Percentiles rank a stretch among this genome's conserved stretches.
phyloP scores from a whole-genome alignment of 179 eudicot genomes.

The Camellia oleifera region DNA sequence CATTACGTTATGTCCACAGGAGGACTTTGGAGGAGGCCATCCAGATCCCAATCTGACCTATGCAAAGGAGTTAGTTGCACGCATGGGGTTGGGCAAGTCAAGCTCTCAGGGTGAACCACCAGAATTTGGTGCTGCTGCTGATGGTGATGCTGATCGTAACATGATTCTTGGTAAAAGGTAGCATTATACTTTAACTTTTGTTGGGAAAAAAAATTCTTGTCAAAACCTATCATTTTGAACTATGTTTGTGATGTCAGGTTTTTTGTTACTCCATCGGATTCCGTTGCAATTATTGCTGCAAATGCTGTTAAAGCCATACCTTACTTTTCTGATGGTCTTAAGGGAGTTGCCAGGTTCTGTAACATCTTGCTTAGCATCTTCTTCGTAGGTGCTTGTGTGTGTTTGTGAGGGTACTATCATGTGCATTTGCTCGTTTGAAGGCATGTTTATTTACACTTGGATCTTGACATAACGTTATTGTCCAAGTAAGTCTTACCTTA shows the following conservation, averaged over 20 bases:
- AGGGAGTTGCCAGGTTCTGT: slow-evolving; percentile 92
- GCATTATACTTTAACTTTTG: neutral
- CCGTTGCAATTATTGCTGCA: slow-evolving; percentile 98
- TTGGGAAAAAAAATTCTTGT: slow-evolving; percentile 9
- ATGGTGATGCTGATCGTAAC: slow-evolving; percentile 99
- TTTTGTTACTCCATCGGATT: slow-evolving; percentile 97
- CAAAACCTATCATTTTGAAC: slow-evolving; percentile 10
- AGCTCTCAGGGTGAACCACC: slow-evolving; percentile 63
- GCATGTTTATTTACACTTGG: neutral
- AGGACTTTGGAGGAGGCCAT: slow-evolving; percentile 99
- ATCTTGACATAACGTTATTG: neutral
- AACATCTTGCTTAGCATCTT: slow-evolving; percentile 9
- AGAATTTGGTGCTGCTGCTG: slow-evolving; percentile 99
- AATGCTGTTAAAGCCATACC: slow-evolving; percentile 94
- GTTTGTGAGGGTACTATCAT: neutral
- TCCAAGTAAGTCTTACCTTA: neutral
- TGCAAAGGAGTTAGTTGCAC: slow-evolving; percentile 92
- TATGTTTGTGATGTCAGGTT: slow-evolving; percentile 50
- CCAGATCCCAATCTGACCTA: slow-evolving; percentile 99
- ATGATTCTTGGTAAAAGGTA: slow-evolving; percentile 99
- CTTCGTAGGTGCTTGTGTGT: neutral
- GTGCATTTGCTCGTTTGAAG: neutral
- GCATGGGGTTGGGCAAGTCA: slow-evolving; percentile 93
- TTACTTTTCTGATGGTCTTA: slow-evolving; percentile 87
- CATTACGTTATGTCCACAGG: slow-evolving; percentile 40